These are phyloP conservation scores for Candida schatavii DNA, from an alignment of 805 yeast genomes.

Conservation along the genomic window DNA sequence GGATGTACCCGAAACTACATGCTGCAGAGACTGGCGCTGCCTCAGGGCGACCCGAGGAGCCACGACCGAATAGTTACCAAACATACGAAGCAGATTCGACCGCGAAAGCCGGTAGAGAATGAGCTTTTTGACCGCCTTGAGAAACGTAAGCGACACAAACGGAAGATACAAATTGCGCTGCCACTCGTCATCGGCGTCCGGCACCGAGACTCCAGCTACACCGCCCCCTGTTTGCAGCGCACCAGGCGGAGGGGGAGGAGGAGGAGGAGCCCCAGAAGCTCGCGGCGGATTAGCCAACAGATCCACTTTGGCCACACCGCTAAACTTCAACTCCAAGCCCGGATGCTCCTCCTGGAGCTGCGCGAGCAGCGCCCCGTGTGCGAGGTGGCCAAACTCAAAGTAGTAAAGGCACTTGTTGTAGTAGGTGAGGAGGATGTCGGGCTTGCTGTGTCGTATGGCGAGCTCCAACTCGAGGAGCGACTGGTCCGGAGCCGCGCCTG, in stretches of 20 bases:
- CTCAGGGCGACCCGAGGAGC: constrained; percentile 5
- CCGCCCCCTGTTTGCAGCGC: background rate
- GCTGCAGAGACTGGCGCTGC: too few relatives aligned
- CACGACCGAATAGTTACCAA: constrained; percentile 38
- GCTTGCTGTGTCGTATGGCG: constrained; percentile 31
- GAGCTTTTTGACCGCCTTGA: constrained; percentile 40
- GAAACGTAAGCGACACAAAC: constrained; percentile 33
- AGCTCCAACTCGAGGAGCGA: constrained; percentile 39
- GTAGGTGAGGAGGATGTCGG: constrained; percentile 38
- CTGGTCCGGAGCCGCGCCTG: constrained; percentile 31
- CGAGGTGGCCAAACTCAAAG: constrained; percentile 30
- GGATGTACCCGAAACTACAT: too few relatives aligned
- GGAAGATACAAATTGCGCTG: constrained; percentile 19
- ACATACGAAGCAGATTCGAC: constrained; percentile 22
- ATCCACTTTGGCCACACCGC: constrained; percentile 22
- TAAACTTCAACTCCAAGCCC: constrained; percentile 19
- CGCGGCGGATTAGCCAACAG: constrained; percentile 30
- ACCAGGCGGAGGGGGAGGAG: background rate
- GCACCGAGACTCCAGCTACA: background rate
- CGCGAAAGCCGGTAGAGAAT: constrained; percentile 31
- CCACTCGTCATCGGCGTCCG: constrained; percentile 9
- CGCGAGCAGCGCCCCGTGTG: constrained; percentile 11
- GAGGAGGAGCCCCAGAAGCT: constrained; percentile 7
- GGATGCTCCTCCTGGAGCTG: constrained; percentile 19
- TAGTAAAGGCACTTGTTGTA: constrained; percentile 39